Base-by-base conservation (phyloP, 2,329 filamentous ascomycete genomes). In the Metarhizium album region DNA sequence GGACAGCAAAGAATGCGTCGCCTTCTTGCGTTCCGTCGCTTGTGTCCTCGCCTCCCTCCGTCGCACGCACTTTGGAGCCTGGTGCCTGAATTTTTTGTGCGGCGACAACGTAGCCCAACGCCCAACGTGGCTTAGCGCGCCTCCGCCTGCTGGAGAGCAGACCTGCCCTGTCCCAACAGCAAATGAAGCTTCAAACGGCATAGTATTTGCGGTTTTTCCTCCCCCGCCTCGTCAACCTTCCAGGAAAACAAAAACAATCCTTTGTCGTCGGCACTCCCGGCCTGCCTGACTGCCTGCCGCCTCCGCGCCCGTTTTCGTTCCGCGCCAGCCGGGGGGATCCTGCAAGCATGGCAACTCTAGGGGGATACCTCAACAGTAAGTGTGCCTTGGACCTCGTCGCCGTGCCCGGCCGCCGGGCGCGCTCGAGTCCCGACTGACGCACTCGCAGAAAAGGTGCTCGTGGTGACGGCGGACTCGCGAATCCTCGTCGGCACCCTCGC, bases 391-490 rank as follows among this genome's bases (percentile, higher is more conserved):
- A n/a, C n/a, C n/a, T n/a, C n/a, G n/a, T n/a, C n/a, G n/a, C n/a
- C n/a, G n/a, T n/a, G n/a, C n/a, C n/a, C n/a, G n/a, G n/a, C n/a
- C n/a, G n/a, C n/a, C n/a, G n/a, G n/a, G n/a, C n/a, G n/a, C n/a
- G n/a, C n/a, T n/a, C n/a, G n/a, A n/a, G n/a, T n/a, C n/a, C n/a
- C n/a, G n/a, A n/a, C n/a, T n/a, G n/a, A n/a, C n/a, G n/a, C n/a
- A n/a, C n/a, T n/a, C n/a, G 11, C 42, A 96, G 93, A 95, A 71
- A 94, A 89, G 69, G 88, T 97, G 60, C 78, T 90, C 52, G 85
- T 97, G 62, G 80, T 97, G 56, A 97, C 93, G 27, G 86, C 88
- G 59, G 93, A 97, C 70, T 93, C 91, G 48, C 84, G 91, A 60
- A 95, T 88, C 45, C 73, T 91, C 22, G 78, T 88, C 54, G 93